These are phyloP conservation scores for Tanacetum coccineum DNA, from an alignment of 129 eudicot genomes.

Conservation along the genomic window DNA sequence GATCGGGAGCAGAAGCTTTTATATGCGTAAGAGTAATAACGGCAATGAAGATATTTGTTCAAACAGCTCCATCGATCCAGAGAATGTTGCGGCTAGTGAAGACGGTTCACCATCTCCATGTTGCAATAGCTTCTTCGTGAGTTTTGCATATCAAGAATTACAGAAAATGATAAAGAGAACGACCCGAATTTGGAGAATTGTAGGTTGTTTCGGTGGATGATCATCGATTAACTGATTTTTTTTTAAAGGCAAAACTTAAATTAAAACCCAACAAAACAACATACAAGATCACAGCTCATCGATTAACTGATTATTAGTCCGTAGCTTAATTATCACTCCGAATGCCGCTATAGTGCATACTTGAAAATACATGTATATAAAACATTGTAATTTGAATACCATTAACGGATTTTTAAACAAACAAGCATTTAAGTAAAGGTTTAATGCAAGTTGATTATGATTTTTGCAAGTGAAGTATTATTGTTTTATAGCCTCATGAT, in stretches of 20 bases:
- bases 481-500: too few relatives aligned
- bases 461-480: too few relatives aligned
- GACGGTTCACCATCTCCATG: slow-evolving; percentile 15
- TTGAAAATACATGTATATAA: not conserved
- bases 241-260: too few relatives aligned
- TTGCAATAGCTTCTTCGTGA: slow-evolving; percentile 17
- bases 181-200: slow-evolving; percentile 43
- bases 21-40: slow-evolving; percentile 52
- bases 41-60: slow-evolving; percentile 5
- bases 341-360: not conserved
- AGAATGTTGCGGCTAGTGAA: slow-evolving; percentile 6
- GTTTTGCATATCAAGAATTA: slow-evolving; percentile 24
- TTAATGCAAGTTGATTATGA: too few relatives aligned
- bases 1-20: slow-evolving; percentile 70
- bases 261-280: too few relatives aligned
- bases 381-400: not conserved
- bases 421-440: too few relatives aligned
- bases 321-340: slow-evolving; percentile 3
- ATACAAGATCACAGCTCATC: too few relatives aligned
- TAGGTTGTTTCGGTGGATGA: slow-evolving; percentile 52
- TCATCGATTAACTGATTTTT: slow-evolving; percentile 17
- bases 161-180: slow-evolving; percentile 41
- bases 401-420: not conserved
- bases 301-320: not conserved
- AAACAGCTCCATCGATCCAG: slow-evolving; percentile 11